Conservation (phyloP, 192 early-diverging fungal species). For the Helicostylum pulchrum region DNA sequence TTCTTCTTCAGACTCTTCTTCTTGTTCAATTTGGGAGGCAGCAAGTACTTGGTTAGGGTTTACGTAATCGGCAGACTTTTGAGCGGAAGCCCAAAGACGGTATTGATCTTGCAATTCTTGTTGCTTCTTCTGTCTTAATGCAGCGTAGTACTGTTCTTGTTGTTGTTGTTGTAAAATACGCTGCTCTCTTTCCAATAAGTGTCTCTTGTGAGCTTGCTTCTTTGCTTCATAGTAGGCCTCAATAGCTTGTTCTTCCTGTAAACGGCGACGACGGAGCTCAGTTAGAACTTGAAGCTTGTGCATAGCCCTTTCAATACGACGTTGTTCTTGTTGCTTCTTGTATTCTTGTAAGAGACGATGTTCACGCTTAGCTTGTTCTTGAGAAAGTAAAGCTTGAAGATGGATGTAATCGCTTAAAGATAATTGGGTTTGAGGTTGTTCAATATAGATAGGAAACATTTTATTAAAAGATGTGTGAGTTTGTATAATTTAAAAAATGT, state of each 20-base stretch:
- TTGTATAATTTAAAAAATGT: background rate
- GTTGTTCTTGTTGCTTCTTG: conserved; percentile 2
- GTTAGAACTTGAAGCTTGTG: background rate
- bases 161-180: background rate
- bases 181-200: conserved; percentile 7
- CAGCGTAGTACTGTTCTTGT: too few relatives aligned
- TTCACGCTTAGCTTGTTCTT: conserved; percentile 6
- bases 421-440: background rate
- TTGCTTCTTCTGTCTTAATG: background rate
- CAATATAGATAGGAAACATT: conserved; percentile 1
- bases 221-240: conserved; percentile 2
- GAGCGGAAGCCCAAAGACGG: background rate
- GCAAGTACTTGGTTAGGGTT: conserved; percentile 6
- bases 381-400: conserved; percentile 4
- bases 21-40: too few relatives aligned
- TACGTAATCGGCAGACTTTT: background rate
- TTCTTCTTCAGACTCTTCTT: conserved; percentile 1
- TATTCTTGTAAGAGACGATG: background rate
- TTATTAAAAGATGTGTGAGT: background rate
- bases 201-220: background rate
- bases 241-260: conserved; percentile 8
- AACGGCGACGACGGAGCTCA: background rate
- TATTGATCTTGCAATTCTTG: background rate
- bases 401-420: conserved; percentile 1
- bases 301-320: background rate